phyloP scores from a whole-genome alignment of 345 rosid genomes.

The Pugionium cornutum region DNA sequence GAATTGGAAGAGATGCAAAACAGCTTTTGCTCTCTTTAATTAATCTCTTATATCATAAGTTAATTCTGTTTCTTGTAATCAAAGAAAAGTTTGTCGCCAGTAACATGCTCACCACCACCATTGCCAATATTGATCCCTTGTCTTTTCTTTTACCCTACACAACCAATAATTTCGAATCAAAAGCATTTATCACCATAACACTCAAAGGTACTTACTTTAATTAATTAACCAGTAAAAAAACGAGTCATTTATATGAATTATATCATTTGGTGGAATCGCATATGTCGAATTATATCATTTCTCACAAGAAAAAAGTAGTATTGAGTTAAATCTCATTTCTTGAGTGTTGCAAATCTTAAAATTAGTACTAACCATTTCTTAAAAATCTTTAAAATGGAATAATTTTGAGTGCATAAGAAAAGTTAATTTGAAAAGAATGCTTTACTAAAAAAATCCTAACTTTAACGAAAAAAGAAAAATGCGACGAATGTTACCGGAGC shows the following conservation, averaged over 20 bases:
- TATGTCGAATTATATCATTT: too few species aligned
- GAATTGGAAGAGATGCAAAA: constrained; percentile 28
- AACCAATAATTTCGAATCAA: neutral
- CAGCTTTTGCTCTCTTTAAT: constrained; percentile 10
- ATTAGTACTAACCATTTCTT: constrained; percentile 5
- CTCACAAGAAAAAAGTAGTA: too few species aligned
- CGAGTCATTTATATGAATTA: neutral
- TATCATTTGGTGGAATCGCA: too few species aligned
- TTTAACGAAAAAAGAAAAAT: constrained; percentile 19
- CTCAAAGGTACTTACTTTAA: neutral
- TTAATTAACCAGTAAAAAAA: neutral
- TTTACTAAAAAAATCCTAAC: constrained; percentile 12
- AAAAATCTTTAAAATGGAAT: constrained; percentile 3
- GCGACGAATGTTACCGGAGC: constrained; percentile 42
- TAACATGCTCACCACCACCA: constrained; percentile 33
- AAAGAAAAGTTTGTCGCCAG: constrained; percentile 29
- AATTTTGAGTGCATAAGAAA: constrained; percentile 1
- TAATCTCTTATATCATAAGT: constrained; percentile 15
- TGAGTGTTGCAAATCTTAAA: neutral
- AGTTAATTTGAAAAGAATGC: neutral
- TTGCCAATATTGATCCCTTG: constrained; percentile 18
- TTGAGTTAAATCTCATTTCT: too few species aligned
- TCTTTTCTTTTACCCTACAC: constrained; percentile 33
- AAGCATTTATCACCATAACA: constrained; percentile 15
- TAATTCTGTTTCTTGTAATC: constrained; percentile 31